Percentiles rank a stretch among this genome's conserved stretches.
Conservation (phyloP, 1,284 basidiomycete species). For the Ganoderma lucidum region DNA sequence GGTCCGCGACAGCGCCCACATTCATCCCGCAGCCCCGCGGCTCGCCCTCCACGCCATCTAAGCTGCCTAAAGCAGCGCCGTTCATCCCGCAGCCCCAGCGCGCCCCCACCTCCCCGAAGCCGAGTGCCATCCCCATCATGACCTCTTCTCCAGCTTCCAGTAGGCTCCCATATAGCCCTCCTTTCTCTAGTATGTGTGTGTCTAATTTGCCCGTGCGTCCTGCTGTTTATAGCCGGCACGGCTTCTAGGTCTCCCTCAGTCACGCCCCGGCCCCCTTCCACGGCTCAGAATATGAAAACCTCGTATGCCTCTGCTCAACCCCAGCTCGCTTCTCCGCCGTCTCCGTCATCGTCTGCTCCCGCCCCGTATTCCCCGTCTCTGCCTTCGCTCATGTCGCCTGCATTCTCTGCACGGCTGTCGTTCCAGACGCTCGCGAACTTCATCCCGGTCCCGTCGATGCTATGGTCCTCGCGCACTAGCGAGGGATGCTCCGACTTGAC, state of each 20-base stretch:
- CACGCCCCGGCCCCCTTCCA: slow-evolving; percentile 32
- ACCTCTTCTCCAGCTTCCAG: slow-evolving; percentile 36
- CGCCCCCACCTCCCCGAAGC: slow-evolving; percentile 27
- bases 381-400: slow-evolving; percentile 58
- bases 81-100: slow-evolving; percentile 62
- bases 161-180: slow-evolving; percentile 39
- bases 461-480: slow-evolving; percentile 44
- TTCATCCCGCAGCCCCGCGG: slow-evolving; percentile 59
- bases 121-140: slow-evolving; percentile 41
- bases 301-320: slow-evolving; percentile 17
- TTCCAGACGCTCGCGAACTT: slow-evolving; percentile 61
- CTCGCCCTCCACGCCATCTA: slow-evolving; percentile 34
- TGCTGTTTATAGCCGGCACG: slow-evolving; percentile 30
- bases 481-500: slow-evolving; percentile 29
- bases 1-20: slow-evolving; percentile 50
- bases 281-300: slow-evolving; percentile 35
- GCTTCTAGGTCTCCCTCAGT: slow-evolving; percentile 30
- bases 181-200: slow-evolving; percentile 41
- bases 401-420: slow-evolving; percentile 56
- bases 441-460: slow-evolving; percentile 62
- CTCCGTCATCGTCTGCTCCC: slow-evolving; percentile 9
- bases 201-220: slow-evolving; percentile 29
- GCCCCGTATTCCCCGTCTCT: slow-evolving; percentile 32
- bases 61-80: slow-evolving; percentile 48
- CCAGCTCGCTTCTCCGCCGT: not conserved